Conservation (phyloP, 768 basidiomycete genomes). For the Leccinum imitatum region DNA sequence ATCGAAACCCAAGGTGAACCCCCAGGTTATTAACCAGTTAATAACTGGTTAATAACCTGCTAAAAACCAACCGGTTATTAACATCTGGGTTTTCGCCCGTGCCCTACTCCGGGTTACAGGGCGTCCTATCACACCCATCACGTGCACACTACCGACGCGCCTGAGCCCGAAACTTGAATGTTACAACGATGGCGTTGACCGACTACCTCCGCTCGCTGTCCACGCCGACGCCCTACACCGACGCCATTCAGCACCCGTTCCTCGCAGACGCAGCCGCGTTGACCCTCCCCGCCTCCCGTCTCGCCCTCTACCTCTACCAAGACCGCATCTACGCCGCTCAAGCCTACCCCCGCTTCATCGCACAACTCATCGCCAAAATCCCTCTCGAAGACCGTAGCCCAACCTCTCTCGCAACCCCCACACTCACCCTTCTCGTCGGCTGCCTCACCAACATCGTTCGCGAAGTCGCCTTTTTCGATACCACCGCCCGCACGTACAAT, state of each 20-base stretch:
- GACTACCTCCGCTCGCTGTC: slow-evolving; percentile 38
- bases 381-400: slow-evolving; percentile 34
- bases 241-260: slow-evolving; percentile 58
- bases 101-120: too few species aligned
- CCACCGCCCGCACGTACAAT: slow-evolving; percentile 43
- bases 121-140: too few species aligned
- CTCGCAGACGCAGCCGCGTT: slow-evolving; percentile 56
- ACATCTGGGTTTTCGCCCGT: too few species aligned
- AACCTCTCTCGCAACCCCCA: slow-evolving; percentile 27
- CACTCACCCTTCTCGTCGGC: slow-evolving; percentile 48
- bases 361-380: slow-evolving; percentile 59
- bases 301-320: slow-evolving; percentile 67
- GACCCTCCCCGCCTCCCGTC: slow-evolving; percentile 44
- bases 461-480: slow-evolving; percentile 60
- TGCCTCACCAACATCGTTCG: slow-evolving; percentile 58
- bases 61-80: too few species aligned
- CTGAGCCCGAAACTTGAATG: too few species aligned
- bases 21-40: too few species aligned
- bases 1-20: too few species aligned
- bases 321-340: slow-evolving; percentile 74
- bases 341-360: slow-evolving; percentile 73
- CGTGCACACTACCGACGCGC: too few species aligned
- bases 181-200: slow-evolving; percentile 11
- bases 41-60: too few species aligned
- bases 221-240: slow-evolving; percentile 40